Percentiles rank a stretch among this genome's conserved stretches.
Conservation (phyloP, 495 filamentous ascomycete species). For the Neurospora sp. region DNA sequence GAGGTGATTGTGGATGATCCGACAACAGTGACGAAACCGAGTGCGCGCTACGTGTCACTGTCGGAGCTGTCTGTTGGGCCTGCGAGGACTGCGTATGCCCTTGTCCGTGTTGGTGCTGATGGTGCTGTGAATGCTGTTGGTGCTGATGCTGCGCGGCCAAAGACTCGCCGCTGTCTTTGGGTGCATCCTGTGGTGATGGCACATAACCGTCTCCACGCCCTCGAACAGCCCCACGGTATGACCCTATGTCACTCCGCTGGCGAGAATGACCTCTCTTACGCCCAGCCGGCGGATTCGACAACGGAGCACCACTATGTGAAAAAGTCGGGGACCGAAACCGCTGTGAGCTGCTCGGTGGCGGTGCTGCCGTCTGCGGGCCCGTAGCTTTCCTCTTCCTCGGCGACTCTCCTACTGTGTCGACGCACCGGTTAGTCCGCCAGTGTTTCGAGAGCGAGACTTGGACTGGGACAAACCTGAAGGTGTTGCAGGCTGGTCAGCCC, state of each 20-base stretch:
- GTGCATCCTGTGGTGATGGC: conserved; percentile 27
- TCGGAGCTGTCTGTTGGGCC: conserved; percentile 6
- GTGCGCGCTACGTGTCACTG: conserved; percentile 25
- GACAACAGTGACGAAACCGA: conserved; percentile 40
- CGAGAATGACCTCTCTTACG: conserved; percentile 56
- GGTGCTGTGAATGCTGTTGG: not conserved
- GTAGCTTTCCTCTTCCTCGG: conserved; percentile 67
- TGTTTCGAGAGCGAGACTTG: conserved; percentile 40
- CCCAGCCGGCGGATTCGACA: conserved; percentile 45
- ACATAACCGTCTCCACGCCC: conserved; percentile 27
- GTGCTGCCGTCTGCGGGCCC: conserved; percentile 48
- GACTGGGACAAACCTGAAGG: conserved; percentile 57
- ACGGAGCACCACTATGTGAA: conserved; percentile 42
- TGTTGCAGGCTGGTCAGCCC: conserved; percentile 50
- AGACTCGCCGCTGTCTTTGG: conserved; percentile 12
- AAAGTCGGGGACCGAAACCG: conserved; percentile 47
- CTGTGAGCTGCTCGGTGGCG: conserved; percentile 41
- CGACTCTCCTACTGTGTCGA: conserved; percentile 45
- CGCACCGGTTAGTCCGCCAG: conserved; percentile 38
- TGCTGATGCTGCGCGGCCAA: conserved; percentile 1
- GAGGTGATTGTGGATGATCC: conserved; percentile 30
- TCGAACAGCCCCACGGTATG: conserved; percentile 31
- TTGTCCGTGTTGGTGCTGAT: conserved; percentile 7
- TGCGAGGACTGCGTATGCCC: conserved; percentile 6
- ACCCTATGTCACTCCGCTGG: conserved; percentile 56